Conservation (phyloP, 169 alveolate genomes). For the Cryptosporidium sp. region DNA sequence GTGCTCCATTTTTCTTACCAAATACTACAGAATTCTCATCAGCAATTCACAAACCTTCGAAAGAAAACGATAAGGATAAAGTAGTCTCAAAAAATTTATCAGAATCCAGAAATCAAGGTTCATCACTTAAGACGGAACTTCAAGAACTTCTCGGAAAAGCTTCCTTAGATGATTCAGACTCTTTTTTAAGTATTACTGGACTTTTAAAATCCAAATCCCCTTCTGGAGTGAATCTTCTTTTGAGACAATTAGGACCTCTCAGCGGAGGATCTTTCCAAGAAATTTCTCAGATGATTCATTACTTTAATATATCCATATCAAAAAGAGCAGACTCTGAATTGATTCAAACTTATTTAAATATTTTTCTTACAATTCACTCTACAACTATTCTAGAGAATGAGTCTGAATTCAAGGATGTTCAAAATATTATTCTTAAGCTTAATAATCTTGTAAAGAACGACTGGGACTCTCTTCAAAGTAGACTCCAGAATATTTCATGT, state of each 20-base stretch:
- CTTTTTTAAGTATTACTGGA: not conserved
- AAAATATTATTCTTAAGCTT: not conserved
- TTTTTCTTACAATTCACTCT: slow-evolving; percentile 46
- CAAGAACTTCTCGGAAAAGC: not conserved
- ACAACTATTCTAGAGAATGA: slow-evolving; percentile 27
- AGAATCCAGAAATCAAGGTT: not conserved
- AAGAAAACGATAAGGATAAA: not conserved
- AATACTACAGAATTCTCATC: slow-evolving; percentile 55
- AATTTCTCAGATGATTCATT: slow-evolving; percentile 22
- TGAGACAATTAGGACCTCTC: slow-evolving; percentile 68
- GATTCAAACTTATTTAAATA: slow-evolving; percentile 46
- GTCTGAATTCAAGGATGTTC: not conserved
- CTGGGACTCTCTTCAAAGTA: slow-evolving; percentile 63
- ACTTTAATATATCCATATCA: slow-evolving; percentile 28
- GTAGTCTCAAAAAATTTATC: not conserved
- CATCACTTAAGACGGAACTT: slow-evolving; percentile 40
- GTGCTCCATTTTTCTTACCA: slow-evolving; percentile 88
- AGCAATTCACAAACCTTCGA: not conserved
- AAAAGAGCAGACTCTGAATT: slow-evolving; percentile 47
- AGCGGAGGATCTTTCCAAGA: slow-evolving; percentile 63
- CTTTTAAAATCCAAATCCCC: slow-evolving; percentile 71
- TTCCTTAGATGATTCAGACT: not conserved
- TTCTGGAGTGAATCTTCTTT: slow-evolving; percentile 50
- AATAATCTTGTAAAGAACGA: slow-evolving; percentile 11
- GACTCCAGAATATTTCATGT: slow-evolving; percentile 56